A percentile compares a stretch with the other conserved stretches of the same genome.
Conservation (phyloP, 371 early-diverging fungal species). For the Mucor irregularis region DNA sequence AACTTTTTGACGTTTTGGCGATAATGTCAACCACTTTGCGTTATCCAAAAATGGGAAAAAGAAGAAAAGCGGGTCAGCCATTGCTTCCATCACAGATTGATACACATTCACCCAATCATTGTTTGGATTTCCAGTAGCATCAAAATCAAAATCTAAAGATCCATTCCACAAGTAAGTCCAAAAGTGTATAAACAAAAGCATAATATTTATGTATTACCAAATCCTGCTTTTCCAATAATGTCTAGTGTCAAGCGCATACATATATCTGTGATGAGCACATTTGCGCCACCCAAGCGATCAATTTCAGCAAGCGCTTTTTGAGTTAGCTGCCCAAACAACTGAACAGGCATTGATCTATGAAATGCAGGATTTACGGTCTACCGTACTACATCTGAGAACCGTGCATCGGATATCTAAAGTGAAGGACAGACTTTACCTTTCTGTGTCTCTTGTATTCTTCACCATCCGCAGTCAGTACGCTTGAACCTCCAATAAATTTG, state of each 20-base stretch:
- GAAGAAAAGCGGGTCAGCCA: slow-evolving; percentile 34
- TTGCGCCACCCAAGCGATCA: slow-evolving; percentile 5
- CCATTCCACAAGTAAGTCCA: too few relatives aligned
- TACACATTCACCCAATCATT: slow-evolving; percentile 32
- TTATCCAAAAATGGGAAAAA: background rate
- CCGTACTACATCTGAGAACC: too few relatives aligned
- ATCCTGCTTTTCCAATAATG: slow-evolving; percentile 39
- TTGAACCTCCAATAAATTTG: background rate
- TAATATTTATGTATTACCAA: slow-evolving; percentile 22
- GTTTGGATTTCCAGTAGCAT: slow-evolving; percentile 23
- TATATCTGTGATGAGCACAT: slow-evolving; percentile 20
- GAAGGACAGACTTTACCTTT: too few relatives aligned
- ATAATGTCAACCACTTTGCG: slow-evolving; percentile 15
- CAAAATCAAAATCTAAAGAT: slow-evolving; percentile 29
- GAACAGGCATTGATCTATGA: slow-evolving; percentile 38
- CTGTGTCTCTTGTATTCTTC: slow-evolving; percentile 36
- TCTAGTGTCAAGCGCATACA: slow-evolving; percentile 36
- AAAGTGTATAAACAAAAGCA: background rate
- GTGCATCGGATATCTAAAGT: too few relatives aligned
- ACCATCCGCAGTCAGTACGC: slow-evolving; percentile 32
- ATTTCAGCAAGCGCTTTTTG: slow-evolving; percentile 21
- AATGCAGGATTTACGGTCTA: slow-evolving; percentile 44
- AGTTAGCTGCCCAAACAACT: slow-evolving; percentile 28
- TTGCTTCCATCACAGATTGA: slow-evolving; percentile 18
- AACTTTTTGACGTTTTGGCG: slow-evolving; percentile 4